These are phyloP conservation scores for Atkinsonella texensis DNA, from an alignment of 2,329 filamentous ascomycete genomes.

Conservation along the genomic window DNA sequence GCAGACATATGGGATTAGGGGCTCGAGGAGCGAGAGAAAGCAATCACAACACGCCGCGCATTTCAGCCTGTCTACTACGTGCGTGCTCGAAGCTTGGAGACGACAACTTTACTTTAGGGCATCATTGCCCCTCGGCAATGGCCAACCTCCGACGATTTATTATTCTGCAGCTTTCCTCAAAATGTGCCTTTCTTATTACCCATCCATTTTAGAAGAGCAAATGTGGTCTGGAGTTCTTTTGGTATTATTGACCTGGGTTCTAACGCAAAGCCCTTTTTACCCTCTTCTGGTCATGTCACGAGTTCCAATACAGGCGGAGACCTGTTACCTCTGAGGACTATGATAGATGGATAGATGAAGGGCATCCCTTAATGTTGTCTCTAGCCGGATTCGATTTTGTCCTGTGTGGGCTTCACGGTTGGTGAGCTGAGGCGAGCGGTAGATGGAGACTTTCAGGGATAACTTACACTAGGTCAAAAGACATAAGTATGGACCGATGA, in stretches of 20 bases:
- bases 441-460: not conserved
- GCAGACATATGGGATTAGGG: not conserved
- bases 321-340: conserved; percentile 3
- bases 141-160: conserved; percentile 4
- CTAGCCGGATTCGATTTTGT: not conserved
- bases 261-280: conserved; percentile 3
- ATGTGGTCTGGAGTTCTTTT: conserved; percentile 35
- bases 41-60: not conserved
- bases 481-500: not conserved
- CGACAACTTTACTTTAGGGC: not conserved
- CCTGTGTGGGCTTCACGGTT: not conserved
- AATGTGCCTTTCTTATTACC: conserved; percentile 11
- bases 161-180: conserved; percentile 11
- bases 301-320: not conserved
- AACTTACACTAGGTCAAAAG: not conserved
- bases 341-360: not conserved
- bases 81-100: not conserved
- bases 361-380: not conserved
- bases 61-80: not conserved
- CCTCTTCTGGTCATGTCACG: conserved; percentile 12
- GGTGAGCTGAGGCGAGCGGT: not conserved
- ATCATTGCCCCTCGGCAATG: not conserved
- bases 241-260: conserved; percentile 5
- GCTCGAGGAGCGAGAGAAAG: not conserved
- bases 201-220: conserved; percentile 23